Evolutionary conservation across 1,139 yeast genomes (phyloP), one percentile per base, ranked within the genome.

Genomic region (Saccharomycopsis crataegensis): DNA sequence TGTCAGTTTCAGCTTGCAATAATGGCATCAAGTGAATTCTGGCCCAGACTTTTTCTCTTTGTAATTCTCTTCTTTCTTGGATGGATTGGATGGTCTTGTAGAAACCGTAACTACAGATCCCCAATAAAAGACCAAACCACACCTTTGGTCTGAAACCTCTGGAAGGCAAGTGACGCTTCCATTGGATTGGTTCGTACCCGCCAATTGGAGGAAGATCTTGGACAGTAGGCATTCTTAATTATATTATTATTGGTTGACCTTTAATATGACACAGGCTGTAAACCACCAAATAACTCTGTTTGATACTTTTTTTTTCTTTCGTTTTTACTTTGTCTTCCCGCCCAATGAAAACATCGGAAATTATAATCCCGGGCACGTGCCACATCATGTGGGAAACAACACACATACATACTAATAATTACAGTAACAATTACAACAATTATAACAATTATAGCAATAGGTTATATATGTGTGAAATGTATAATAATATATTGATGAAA

Each of bases 121-220:
- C 87, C 40, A 79, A 71, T 57, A 86, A 69, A 43, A 85, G 80
- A 67, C 80, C 79, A 59, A 86, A 76, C 72, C 84, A 87, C 53
- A 86, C 73, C 49, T 81, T 72, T 17, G 95, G 93, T 60, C 94
- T 75, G 72, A 87, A 86, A 3, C 96, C 96, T 64, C 96, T 77
- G 3, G 94, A 72, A 41, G 96, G 96, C 57, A 88, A 72, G 68
- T 87, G 85, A 70, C 96, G 80, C 73, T 84, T 86, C 95, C 96
- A 88, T 73, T 88, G 96, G 58, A 88, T 79, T 51, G 88, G 86
- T 61, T 84, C 91, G 64, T 87, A 88, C 63, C 96, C 96, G 59
- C 88, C 90, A 63, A 80, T 75, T 59, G 96, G 96, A 66, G 96
- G 96, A 66, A 88, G 75, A 66, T 88, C 96, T 77, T 88, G 96